Evolutionary conservation across 1,284 basidiomycete species (phyloP).

Genomic region (Somion occarium): DNA sequence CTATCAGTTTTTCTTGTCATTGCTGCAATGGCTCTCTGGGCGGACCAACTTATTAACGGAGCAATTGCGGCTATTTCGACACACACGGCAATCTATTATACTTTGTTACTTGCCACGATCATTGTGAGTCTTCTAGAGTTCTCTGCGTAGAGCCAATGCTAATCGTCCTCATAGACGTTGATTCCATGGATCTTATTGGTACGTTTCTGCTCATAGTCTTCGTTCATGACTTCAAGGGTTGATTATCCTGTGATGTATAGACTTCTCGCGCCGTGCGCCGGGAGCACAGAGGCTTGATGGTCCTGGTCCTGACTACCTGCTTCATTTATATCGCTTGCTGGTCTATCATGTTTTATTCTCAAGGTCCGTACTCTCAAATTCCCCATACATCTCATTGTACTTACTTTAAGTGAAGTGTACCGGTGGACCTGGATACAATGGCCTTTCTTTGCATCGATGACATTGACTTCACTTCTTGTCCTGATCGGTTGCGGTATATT

Average conservation of each 20-base stretch:
- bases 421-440: conserved; percentile 52
- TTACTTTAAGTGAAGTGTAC: conserved; percentile 31
- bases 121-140: conserved; percentile 30
- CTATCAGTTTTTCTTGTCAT: conserved; percentile 50
- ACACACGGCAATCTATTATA: conserved; percentile 40
- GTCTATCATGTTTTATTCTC: conserved; percentile 49
- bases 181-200: conserved; percentile 47
- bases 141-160: background rate
- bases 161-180: conserved; percentile 31
- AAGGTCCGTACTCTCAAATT: conserved; percentile 13
- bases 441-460: conserved; percentile 48
- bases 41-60: conserved; percentile 46
- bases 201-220: background rate
- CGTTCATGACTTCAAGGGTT: background rate
- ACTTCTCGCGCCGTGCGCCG: conserved; percentile 50
- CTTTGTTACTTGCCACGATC: conserved; percentile 38
- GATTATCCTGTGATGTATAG: conserved; percentile 23
- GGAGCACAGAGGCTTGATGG: conserved; percentile 40
- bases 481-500: conserved; percentile 40
- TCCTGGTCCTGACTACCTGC: conserved; percentile 37
- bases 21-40: conserved; percentile 48
- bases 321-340: conserved; percentile 37
- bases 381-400: background rate
- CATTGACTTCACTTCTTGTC: conserved; percentile 41
- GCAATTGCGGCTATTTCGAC: conserved; percentile 38